A percentile compares a stretch with the other conserved stretches of the same genome.
phyloP scores from a whole-genome alignment of 768 basidiomycete genomes.

The Kwoniella botswanensis region DNA sequence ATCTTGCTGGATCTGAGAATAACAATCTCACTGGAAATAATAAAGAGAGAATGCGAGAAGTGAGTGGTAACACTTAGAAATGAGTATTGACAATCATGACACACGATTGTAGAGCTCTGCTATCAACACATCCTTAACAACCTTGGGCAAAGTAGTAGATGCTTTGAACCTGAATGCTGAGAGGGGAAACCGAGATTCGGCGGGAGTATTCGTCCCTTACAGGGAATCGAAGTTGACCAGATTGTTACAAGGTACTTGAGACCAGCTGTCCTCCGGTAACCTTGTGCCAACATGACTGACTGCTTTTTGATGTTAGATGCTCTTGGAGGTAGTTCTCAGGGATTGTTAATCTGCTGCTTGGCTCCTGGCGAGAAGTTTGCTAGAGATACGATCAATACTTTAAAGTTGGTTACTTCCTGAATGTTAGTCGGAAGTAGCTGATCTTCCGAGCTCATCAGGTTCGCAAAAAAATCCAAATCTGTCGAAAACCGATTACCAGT shows the following conservation, averaged over 20 bases:
- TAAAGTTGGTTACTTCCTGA: slow-evolving; percentile 67
- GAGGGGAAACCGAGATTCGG: not conserved
- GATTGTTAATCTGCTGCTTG: slow-evolving; percentile 82
- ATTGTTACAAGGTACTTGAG: slow-evolving; percentile 68
- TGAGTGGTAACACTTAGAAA: slow-evolving; percentile 16
- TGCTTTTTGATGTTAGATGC: slow-evolving; percentile 63
- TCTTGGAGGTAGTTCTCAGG: slow-evolving; percentile 78
- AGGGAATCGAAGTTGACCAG: slow-evolving; percentile 87
- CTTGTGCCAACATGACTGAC: too few species aligned
- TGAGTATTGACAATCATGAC: not conserved
- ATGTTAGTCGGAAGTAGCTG: not conserved
- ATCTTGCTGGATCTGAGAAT: slow-evolving; percentile 89
- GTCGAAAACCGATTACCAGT: slow-evolving; percentile 80
- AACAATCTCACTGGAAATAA: slow-evolving; percentile 89
- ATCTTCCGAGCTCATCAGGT: slow-evolving; percentile 61
- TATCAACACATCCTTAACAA: slow-evolving; percentile 87
- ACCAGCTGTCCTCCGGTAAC: too few species aligned
- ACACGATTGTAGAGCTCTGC: slow-evolving; percentile 66
- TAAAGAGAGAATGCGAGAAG: slow-evolving; percentile 79
- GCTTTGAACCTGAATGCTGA: slow-evolving; percentile 64
- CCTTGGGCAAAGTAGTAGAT: slow-evolving; percentile 84
- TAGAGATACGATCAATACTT: slow-evolving; percentile 85
- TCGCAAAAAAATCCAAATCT: slow-evolving; percentile 82
- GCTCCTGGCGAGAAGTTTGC: slow-evolving; percentile 81
- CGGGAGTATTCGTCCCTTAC: slow-evolving; percentile 74